phyloP scores from a whole-genome alignment of 1,284 basidiomycete genomes.

The Irpex rosettiformis region DNA sequence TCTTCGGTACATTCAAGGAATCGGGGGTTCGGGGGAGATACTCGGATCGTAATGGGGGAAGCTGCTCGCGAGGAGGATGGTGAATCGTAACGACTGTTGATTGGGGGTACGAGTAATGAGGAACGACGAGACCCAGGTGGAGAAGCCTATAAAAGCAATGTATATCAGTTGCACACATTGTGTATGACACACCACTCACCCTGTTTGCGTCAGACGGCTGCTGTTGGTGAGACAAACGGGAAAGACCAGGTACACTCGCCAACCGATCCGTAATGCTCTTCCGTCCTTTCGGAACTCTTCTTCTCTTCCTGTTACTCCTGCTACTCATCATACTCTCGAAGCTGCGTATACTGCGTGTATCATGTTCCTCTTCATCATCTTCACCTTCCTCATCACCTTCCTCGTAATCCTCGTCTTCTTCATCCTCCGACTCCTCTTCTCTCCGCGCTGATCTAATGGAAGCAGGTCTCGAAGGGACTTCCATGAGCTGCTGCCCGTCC shows the following conservation, averaged over 20 bases:
- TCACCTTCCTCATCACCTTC: slow-evolving; percentile 35
- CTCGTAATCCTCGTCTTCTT: slow-evolving; percentile 31
- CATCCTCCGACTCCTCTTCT: slow-evolving; percentile 26
- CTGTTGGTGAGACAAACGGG: slow-evolving; percentile 34
- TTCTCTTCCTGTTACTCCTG: slow-evolving; percentile 35
- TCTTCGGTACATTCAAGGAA: slow-evolving; percentile 69
- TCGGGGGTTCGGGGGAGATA: slow-evolving; percentile 57
- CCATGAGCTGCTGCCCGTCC: slow-evolving; percentile 67
- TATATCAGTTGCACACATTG: neutral
- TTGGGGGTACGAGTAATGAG: slow-evolving; percentile 37
- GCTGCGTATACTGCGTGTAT: slow-evolving; percentile 70
- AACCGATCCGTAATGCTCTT: slow-evolving; percentile 75
- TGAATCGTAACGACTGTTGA: slow-evolving; percentile 33
- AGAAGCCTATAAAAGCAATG: slow-evolving; percentile 28
- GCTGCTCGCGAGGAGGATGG: slow-evolving; percentile 44
- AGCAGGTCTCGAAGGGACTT: slow-evolving; percentile 54
- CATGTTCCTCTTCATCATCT: slow-evolving; percentile 32
- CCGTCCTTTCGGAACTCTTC: slow-evolving; percentile 31
- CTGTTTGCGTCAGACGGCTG: slow-evolving; percentile 20
- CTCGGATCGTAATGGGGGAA: slow-evolving; percentile 35
- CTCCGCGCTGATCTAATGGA: slow-evolving; percentile 42
- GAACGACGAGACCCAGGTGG: slow-evolving; percentile 45
- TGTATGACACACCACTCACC: slow-evolving; percentile 14
- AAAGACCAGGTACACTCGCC: slow-evolving; percentile 64
- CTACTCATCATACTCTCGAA: slow-evolving; percentile 79